These are phyloP conservation scores for Ophiobolus disseminans DNA, from an alignment of 2,329 filamentous ascomycete species.

Conservation along the genomic window DNA sequence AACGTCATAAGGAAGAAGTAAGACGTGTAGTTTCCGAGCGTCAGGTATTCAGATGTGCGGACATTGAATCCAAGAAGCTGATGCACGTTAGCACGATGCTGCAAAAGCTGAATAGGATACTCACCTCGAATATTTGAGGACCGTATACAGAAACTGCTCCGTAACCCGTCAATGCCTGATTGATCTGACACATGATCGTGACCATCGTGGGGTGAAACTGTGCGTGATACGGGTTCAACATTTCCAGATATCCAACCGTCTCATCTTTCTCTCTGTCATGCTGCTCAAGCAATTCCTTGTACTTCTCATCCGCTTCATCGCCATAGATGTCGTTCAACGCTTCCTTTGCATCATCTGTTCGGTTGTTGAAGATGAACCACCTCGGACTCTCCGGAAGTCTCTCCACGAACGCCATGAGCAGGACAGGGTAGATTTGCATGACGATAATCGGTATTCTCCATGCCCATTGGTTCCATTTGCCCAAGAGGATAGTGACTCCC, in stretches of 20 bases:
- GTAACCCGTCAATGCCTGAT: constrained; percentile 66
- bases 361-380: constrained; percentile 63
- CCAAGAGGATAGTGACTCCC: constrained; percentile 59
- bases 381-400: constrained; percentile 64
- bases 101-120: not conserved
- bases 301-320: constrained; percentile 57
- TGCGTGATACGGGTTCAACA: constrained; percentile 61
- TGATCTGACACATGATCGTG: constrained; percentile 68
- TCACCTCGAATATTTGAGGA: constrained; percentile 66
- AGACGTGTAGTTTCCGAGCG: constrained; percentile 66
- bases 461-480: constrained; percentile 66
- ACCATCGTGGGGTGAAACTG: constrained; percentile 68
- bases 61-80: constrained; percentile 65
- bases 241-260: constrained; percentile 61
- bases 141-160: constrained; percentile 69
- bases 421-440: constrained; percentile 66
- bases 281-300: constrained; percentile 59
- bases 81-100: constrained; percentile 52
- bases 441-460: constrained; percentile 67
- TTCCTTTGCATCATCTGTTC: constrained; percentile 58
- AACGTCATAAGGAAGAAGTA: constrained; percentile 69
- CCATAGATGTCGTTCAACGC: constrained; percentile 60
- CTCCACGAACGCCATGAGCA: constrained; percentile 61
- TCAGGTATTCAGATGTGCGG: constrained; percentile 61
- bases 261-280: constrained; percentile 59